Percentiles rank a stretch among this genome's conserved stretches.
Evolutionary conservation across 805 yeast species (phyloP).

Genomic region (Pichia gijzeniarum): DNA sequence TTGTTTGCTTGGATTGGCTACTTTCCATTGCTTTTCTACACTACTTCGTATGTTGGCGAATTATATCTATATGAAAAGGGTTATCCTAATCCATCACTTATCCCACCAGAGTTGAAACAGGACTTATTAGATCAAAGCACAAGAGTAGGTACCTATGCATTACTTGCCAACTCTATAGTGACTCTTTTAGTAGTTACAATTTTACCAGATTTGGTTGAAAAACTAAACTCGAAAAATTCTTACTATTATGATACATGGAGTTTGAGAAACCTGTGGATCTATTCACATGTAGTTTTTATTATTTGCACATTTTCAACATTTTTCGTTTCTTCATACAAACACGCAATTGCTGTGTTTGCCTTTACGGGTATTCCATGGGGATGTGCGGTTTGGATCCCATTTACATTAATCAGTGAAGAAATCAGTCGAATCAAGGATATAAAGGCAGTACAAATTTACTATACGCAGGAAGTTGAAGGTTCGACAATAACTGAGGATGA

Average conservation of each 20-base stretch:
- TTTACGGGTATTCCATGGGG: constrained; percentile 62
- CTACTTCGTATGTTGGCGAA: constrained; percentile 61
- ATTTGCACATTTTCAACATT: constrained; percentile 43
- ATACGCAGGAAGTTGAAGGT: constrained; percentile 13
- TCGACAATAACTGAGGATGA: constrained; percentile 7
- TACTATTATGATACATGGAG: constrained; percentile 11
- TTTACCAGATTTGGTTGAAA: constrained; percentile 37
- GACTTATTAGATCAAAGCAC: constrained; percentile 40
- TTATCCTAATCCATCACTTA: constrained; percentile 31
- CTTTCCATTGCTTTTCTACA: constrained; percentile 58
- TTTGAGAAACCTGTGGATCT: constrained; percentile 42
- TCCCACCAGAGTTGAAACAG: constrained; percentile 34
- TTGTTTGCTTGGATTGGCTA: constrained; percentile 66
- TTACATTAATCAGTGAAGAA: constrained; percentile 54
- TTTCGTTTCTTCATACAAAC: constrained; percentile 33
- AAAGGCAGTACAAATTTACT: constrained; percentile 29
- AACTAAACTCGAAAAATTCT: not conserved
- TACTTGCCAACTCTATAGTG: constrained; percentile 43
- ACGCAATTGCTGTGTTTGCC: constrained; percentile 44
- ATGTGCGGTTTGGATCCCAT: constrained; percentile 60
- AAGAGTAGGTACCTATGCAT: constrained; percentile 45
- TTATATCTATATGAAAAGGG: constrained; percentile 40
- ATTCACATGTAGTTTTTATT: constrained; percentile 45
- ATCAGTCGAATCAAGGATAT: constrained; percentile 45
- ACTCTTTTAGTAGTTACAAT: constrained; percentile 39